Base-by-base conservation (phyloP, 1,284 basidiomycete genomes). In the Vanrija sp. region DNA sequence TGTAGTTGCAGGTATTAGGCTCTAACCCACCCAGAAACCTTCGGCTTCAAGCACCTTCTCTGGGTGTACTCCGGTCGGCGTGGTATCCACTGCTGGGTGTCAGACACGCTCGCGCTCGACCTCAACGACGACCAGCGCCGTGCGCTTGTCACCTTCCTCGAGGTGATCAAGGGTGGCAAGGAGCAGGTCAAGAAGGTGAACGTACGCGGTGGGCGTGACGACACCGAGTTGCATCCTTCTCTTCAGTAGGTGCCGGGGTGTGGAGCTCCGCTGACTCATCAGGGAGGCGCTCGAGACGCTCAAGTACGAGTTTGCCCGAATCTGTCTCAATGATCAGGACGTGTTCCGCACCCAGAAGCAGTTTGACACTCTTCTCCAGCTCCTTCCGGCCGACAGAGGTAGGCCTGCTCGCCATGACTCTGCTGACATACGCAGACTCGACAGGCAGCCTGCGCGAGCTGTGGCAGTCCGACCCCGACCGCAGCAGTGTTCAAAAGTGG, bases 61-160 rank as follows among this genome's bases (percentile, higher is more conserved):
- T 99, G 96, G 96, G 94, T 98, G 23, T 99, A 98, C 76, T 98
- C 96, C 15, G 95, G 95, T 61, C 87, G 95, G 44, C 88, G 95
- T 78, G 95, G 96, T 65, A 98, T 98, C 66, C 95, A 98, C 80
- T 83, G 93, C 72, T 99, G 95, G 95, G 86, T 99, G 59, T 94
- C 91, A 6, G 95, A 99, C 74, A 80, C 82, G 49, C 84, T 88
- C 54, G 96, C 96, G 0, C 82, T 96, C 79, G 85, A 83, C 57
- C 80, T 98, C 50, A 93, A 89, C 5, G 96, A 99, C 71, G 91
- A 96, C 61, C 87, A 95, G 73, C 81, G 96, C 40, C 86, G 85
- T 67, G 84, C 91, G 0, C 79, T 99, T 43, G 90, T 97, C 16
- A 85, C 82, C 18, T 97, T 88, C 79, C 77, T 98, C 64, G 90